phyloP scores from a whole-genome alignment of 192 early-diverging fungal genomes.

The Kappamyces sp. region DNA sequence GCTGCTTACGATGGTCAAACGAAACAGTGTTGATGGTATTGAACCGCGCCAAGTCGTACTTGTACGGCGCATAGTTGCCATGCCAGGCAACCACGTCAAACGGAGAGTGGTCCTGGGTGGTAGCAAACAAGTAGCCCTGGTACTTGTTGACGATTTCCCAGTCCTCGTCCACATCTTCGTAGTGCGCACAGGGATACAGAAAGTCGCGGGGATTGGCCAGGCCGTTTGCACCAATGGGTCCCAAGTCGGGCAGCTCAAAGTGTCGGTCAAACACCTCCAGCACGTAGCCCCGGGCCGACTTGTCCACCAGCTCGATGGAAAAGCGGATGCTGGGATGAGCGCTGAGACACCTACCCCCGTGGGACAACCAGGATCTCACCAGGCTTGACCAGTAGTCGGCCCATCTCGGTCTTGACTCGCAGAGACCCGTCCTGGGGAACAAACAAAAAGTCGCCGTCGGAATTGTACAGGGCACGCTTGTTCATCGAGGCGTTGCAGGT shows the following conservation, averaged over 20 bases:
- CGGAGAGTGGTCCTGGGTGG: slow-evolving; percentile 65
- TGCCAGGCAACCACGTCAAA: slow-evolving; percentile 98
- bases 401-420: slow-evolving; percentile 87
- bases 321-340: slow-evolving; percentile 69
- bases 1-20: slow-evolving; percentile 85
- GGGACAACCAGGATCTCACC: slow-evolving; percentile 93
- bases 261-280: slow-evolving; percentile 82
- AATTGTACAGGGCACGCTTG: slow-evolving; percentile 71
- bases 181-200: slow-evolving; percentile 76
- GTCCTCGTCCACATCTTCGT: slow-evolving; percentile 51
- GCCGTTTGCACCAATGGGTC: slow-evolving; percentile 93
- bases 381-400: slow-evolving; percentile 70
- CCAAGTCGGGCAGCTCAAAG: slow-evolving; percentile 93
- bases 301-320: slow-evolving; percentile 70
- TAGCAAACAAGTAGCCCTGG: slow-evolving; percentile 54
- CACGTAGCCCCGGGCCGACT: slow-evolving; percentile 82
- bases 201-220: slow-evolving; percentile 95
- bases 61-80: slow-evolving; percentile 95
- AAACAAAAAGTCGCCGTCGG: slow-evolving; percentile 90
- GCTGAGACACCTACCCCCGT: neutral
- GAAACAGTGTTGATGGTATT: slow-evolving; percentile 81
- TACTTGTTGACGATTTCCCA: slow-evolving; percentile 80
- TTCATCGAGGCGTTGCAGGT: slow-evolving; percentile 71
- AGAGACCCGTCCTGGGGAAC: slow-evolving; percentile 90
- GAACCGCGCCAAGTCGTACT: slow-evolving; percentile 83